Base-by-base conservation (phyloP, 768 basidiomycete genomes). In the Trametes gibbosa region DNA sequence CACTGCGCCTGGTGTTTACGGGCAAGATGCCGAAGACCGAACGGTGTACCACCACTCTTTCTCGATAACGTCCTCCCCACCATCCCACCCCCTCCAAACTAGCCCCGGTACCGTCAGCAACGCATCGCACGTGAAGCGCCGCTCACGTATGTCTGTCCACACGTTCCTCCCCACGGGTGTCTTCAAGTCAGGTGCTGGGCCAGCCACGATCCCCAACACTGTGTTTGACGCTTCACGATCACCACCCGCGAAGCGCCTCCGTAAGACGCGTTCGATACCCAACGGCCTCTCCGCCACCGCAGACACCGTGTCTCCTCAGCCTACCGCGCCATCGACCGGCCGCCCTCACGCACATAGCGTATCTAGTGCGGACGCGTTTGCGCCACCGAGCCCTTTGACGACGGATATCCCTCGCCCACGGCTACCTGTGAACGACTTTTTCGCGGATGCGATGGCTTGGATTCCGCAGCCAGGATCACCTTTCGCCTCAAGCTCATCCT, bases 341-440 rank as follows among this genome's bases (percentile, higher is more conserved):
- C 83, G 89, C 24, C 82, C 79, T 2, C 90, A 92, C 65, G 90
- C 90, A 3, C 86, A 89, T 63, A 90, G 88, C 70, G 89, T 92
- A 17, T 91, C 89, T 0, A 83, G 83, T 1, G 84, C 81, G 13
- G 88, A 92, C 58, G 74, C 83, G 45, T 80, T 82, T 21, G 81
- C 81, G 12, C 73, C 70, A 2, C 65, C 73, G 0, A 41, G 70
- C 13, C 56, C 69, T 3, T 61, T 45, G 8, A 63, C 72, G 24
- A 56, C 69, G n/a, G 65, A 65, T 24, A 65, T 67, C 14, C 74
- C 72, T 21, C 46, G 39, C 5, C 32, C 46, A 37, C 42, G 37
- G 24, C 57, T 68, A 0, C 63, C 69, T n/a, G 53, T 61, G 2
- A 66, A 74, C 24, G 89, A 90, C 68, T 74, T 83, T 17, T 90